Conservation (phyloP, 495 filamentous ascomycete genomes). For the Echria macrotheca region DNA sequence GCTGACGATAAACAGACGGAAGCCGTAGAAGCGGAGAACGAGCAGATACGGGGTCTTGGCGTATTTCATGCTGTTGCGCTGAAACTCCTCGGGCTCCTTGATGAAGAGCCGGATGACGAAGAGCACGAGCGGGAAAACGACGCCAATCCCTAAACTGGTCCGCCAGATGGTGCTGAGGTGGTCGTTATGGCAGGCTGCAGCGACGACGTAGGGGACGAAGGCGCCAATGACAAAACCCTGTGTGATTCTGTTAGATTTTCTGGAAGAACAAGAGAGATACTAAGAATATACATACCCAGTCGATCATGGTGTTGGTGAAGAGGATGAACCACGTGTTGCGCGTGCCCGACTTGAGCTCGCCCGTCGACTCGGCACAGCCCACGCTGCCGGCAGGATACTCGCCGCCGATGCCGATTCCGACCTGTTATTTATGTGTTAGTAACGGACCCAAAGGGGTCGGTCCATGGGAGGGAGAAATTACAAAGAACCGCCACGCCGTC, state of each 20-base stretch:
- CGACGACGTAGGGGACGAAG: constrained; percentile 65
- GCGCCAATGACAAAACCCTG: constrained; percentile 68
- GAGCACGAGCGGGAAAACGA: constrained; percentile 70
- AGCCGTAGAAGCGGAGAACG: constrained; percentile 54
- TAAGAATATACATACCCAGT: constrained; percentile 43
- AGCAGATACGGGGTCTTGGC: constrained; percentile 52
- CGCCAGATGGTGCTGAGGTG: constrained; percentile 72
- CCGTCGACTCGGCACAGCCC: constrained; percentile 74
- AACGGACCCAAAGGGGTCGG: constrained; percentile 18
- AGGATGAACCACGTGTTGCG: constrained; percentile 88
- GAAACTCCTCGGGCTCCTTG: constrained; percentile 79
- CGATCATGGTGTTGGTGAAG: constrained; percentile 88
- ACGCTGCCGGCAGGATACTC: constrained; percentile 91
- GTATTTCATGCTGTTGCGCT: constrained; percentile 48
- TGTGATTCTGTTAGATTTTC: neutral
- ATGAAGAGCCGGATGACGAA: constrained; percentile 71
- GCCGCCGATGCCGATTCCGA: constrained; percentile 56
- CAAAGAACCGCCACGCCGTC: constrained; percentile 80
- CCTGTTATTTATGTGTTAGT: constrained; percentile 21
- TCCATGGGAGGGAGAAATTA: constrained; percentile 60
- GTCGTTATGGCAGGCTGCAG: constrained; percentile 61
- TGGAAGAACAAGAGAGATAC: too few relatives aligned
- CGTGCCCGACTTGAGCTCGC: constrained; percentile 72
- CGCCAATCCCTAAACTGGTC: constrained; percentile 68
- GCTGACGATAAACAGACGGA: constrained; percentile 60